Base-by-base conservation (phyloP, 306 rosid species). In the Glycine tomentella region DNA sequence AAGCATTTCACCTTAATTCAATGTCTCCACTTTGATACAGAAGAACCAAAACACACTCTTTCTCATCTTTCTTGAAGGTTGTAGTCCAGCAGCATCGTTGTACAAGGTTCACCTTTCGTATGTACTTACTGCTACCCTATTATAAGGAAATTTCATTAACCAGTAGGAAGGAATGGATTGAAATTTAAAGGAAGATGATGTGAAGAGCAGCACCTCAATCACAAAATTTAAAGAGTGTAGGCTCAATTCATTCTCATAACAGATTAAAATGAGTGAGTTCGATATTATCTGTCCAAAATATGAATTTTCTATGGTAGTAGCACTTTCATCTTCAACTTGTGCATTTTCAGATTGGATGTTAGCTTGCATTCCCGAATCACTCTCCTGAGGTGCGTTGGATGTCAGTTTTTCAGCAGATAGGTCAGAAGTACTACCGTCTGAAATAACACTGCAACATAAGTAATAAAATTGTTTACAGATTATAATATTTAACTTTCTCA, bases 11-110 rank as follows among this genome's bases (percentile, higher is more conserved):
- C 98, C 98, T 94, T 86, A 91, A 83, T 84, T 94, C 98, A 81
- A 94, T 85, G 81, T 65, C 89, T 79, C 98, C 95, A 73, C 88
- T 89, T 72, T 82, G 93, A 87, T 91, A 91, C 49, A 94, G 88
- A 68, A 91, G 82, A 81, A 83, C 82, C 71, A 92, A 77, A 17
- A 87, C 89, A 84, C 80, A 76, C 52, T 90, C 90, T 77, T 87
- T 89, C 80, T 86, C 93, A 67, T 88, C 84, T 89, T 90, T 91
- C 87, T 84, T 88, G 14, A 92, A 81, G 56, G 76, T 84, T 59
- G 91, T 76, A 57, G 97, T 90, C 98, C 97, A 94, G 86, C 91
- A 86, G 81, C 95, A 94, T 63, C 66, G 88, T 8, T 91, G 85
- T 71, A 51, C 81, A 82, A 94, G 95, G 78, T 79, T 70, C 82